phyloP scores from a whole-genome alignment of 2,329 filamentous ascomycete species.

The Coleophoma cylindrospora region DNA sequence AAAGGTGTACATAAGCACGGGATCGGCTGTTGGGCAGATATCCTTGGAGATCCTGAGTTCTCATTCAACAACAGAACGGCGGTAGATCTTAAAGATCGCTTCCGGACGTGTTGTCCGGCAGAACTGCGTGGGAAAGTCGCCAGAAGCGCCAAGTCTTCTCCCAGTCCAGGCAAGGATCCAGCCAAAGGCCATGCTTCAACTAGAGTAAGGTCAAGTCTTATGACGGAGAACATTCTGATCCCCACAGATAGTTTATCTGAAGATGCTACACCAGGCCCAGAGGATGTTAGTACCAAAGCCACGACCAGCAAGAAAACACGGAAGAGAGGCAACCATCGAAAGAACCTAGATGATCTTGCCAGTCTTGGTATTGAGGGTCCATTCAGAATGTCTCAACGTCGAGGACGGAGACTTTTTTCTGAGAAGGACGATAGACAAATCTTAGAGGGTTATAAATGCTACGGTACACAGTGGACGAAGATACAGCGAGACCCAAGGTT shows the following conservation, averaged over 20 bases:
- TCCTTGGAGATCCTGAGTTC: slow-evolving; percentile 56
- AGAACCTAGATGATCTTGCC: slow-evolving; percentile 49
- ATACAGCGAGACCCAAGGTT: slow-evolving; percentile 57
- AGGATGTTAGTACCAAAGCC: slow-evolving; percentile 20
- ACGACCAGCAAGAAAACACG: slow-evolving; percentile 31
- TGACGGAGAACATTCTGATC: slow-evolving; percentile 50
- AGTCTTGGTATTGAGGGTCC: slow-evolving; percentile 56
- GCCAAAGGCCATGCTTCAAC: slow-evolving; percentile 15
- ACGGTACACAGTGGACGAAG: slow-evolving; percentile 61
- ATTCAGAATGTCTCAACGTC: slow-evolving; percentile 56
- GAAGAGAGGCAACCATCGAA: slow-evolving; percentile 49
- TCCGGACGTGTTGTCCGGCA: slow-evolving; percentile 59
- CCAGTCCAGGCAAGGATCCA: slow-evolving; percentile 7
- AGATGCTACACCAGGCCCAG: slow-evolving; percentile 4
- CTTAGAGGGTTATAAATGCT: slow-evolving; percentile 51
- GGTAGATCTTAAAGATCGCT: slow-evolving; percentile 61
- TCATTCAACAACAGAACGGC: slow-evolving; percentile 56
- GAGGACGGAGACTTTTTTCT: slow-evolving; percentile 56
- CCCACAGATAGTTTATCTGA: slow-evolving; percentile 10
- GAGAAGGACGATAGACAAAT: slow-evolving; percentile 60
- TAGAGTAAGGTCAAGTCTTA: slow-evolving; percentile 42
- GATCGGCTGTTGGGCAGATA: slow-evolving; percentile 61
- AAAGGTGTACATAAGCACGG: slow-evolving; percentile 58
- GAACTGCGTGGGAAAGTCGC: slow-evolving; percentile 46
- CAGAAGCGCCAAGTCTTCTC: slow-evolving; percentile 10